phyloP scores from a whole-genome alignment of 2,329 filamentous ascomycete genomes.

The Pyricularia sp. region DNA sequence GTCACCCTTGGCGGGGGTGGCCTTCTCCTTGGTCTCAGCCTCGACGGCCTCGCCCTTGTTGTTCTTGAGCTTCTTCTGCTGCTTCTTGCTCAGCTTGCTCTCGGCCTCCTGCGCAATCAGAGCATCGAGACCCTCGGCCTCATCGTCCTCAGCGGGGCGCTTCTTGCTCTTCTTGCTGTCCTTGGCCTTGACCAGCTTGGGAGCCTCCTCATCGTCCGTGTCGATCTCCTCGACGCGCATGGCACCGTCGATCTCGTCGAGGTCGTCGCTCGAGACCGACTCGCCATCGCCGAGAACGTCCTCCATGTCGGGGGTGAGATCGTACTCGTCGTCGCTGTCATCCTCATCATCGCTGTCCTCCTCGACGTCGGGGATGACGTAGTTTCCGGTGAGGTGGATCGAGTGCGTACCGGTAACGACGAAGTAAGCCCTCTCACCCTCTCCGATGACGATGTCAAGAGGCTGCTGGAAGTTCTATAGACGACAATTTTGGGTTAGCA shows the following conservation, averaged over 20 bases:
- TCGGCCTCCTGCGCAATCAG: slow-evolving; percentile 69
- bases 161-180: slow-evolving; percentile 86
- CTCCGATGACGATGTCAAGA: slow-evolving; percentile 82
- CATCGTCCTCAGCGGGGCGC: slow-evolving; percentile 52
- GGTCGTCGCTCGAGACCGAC: slow-evolving; percentile 63
- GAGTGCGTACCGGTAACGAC: slow-evolving; percentile 82
- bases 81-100: slow-evolving; percentile 84
- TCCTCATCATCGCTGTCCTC: slow-evolving; percentile 40
- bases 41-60: slow-evolving; percentile 84
- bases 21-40: slow-evolving; percentile 40
- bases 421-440: slow-evolving; percentile 89
- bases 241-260: slow-evolving; percentile 69
- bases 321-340: slow-evolving; percentile 63
- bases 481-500: slow-evolving; percentile 13
- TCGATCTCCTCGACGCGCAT: slow-evolving; percentile 72
- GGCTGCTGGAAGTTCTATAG: slow-evolving; percentile 85
- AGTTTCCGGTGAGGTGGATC: slow-evolving; percentile 92
- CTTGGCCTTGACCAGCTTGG: slow-evolving; percentile 47
- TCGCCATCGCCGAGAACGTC: slow-evolving; percentile 62
- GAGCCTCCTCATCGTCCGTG: slow-evolving; percentile 66
- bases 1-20: slow-evolving; percentile 43
- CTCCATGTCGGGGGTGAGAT: slow-evolving; percentile 70
- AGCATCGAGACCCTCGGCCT: slow-evolving; percentile 59
- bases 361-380: slow-evolving; percentile 65
- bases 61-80: slow-evolving; percentile 97